Evolutionary conservation across 352 stramenopile species (phyloP).

Genomic region (Hyaloperonospora brassicae): DNA sequence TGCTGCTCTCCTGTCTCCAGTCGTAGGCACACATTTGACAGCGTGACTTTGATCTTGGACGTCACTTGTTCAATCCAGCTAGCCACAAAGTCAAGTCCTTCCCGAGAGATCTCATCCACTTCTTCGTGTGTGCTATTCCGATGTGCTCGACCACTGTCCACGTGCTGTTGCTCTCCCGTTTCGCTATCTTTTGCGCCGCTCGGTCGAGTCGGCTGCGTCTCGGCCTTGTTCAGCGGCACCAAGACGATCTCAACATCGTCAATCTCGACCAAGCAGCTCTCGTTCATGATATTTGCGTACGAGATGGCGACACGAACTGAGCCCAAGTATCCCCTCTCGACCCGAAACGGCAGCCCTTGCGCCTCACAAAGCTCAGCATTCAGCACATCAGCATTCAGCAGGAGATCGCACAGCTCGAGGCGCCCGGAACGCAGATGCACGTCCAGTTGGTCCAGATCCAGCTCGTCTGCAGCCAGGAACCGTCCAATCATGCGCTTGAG

Average conservation of each 20-base stretch:
- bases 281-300: constrained; percentile 83
- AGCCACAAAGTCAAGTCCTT: constrained; percentile 86
- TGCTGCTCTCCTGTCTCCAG: constrained; percentile 60
- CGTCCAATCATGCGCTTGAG: constrained; percentile 84
- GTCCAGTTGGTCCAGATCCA: constrained; percentile 82
- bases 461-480: constrained; percentile 74
- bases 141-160: constrained; percentile 9
- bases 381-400: constrained; percentile 69
- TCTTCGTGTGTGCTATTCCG: constrained; percentile 27
- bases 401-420: constrained; percentile 75
- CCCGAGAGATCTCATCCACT: constrained; percentile 73
- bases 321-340: constrained; percentile 81
- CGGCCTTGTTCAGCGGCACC: constrained; percentile 36
- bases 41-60: constrained; percentile 85
- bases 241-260: constrained; percentile 85
- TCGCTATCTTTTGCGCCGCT: constrained; percentile 3
- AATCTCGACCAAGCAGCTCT: constrained; percentile 82
- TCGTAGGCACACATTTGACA: constrained; percentile 79
- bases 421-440: constrained; percentile 71
- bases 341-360: constrained; percentile 64
- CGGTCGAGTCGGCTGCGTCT: constrained; percentile 10
- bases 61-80: constrained; percentile 87
- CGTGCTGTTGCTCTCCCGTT: constrained; percentile 1
- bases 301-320: constrained; percentile 79
- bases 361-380: constrained; percentile 72